Percentiles rank a stretch among this genome's conserved stretches.
These are phyloP conservation scores for Butyriboletus loyo DNA, from an alignment of 768 basidiomycete species.

Conservation along the genomic window DNA sequence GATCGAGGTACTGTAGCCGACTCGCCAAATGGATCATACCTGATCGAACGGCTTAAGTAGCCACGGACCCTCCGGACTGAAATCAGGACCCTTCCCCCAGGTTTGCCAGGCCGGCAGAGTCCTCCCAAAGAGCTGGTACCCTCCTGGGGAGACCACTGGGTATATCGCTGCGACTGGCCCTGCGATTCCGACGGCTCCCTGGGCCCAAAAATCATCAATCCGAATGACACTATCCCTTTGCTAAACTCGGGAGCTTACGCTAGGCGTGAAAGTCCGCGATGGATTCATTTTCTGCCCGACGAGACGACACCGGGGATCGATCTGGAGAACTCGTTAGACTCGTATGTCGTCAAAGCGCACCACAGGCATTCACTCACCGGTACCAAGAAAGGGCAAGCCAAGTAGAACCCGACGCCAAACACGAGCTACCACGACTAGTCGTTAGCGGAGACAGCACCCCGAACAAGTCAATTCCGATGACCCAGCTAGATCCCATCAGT, in stretches of 20 bases:
- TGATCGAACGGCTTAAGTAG: conserved; percentile 62
- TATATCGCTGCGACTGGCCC: conserved; percentile 66
- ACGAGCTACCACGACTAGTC: conserved; percentile 43
- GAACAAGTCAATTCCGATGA: neutral
- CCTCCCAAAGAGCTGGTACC: conserved; percentile 62
- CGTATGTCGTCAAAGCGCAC: neutral
- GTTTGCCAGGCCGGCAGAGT: conserved; percentile 66
- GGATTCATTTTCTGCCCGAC: conserved; percentile 77
- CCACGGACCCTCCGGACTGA: conserved; percentile 52
- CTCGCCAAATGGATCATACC: conserved; percentile 26
- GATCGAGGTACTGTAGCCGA: neutral
- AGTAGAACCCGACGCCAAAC: conserved; percentile 61
- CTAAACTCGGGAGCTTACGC: conserved; percentile 33
- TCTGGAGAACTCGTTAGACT: conserved; percentile 27
- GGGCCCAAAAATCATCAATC: neutral
- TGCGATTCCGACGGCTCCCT: conserved; percentile 72
- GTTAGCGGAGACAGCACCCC: neutral
- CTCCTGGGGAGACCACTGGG: conserved; percentile 61
- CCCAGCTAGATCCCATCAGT: conserved; percentile 47
- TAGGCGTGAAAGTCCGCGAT: conserved; percentile 61
- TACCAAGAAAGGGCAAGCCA: conserved; percentile 61
- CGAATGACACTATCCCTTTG: neutral
- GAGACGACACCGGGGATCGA: conserved; percentile 56
- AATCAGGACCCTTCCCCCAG: conserved; percentile 52
- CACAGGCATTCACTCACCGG: conserved; percentile 39